Evolutionary conservation across 495 filamentous ascomycete genomes (phyloP), one percentile per base, ranked within the genome.

Genomic region (Hypoxylon fragiforme): DNA sequence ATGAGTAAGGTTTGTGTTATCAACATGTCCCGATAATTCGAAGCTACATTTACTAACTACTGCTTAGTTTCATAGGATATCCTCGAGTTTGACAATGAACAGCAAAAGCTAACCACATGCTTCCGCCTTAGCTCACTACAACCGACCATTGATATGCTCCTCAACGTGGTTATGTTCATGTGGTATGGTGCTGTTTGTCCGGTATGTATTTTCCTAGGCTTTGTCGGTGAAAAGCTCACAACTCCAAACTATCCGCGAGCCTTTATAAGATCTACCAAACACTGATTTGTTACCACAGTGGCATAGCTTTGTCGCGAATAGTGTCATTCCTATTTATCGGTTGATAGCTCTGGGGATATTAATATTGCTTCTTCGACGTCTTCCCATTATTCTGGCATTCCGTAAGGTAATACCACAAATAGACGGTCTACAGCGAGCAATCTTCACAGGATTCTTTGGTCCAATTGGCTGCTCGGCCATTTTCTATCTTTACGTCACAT

Each of bases 381-480:
- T 91, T 18, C 92, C 92, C 0, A 81, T 88, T 50, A 77, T 96
- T 13, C 80, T 89, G 26, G 80, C 79, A 7, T 72, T 92, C 64
- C 86, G 89, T 70, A 86, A 82, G 66, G 78, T 80, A 44, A 92
- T 96, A 41, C 85, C 82, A 38, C 90, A 95, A 66, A 56, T 65
- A 31, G 42, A 91, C 52, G 80, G 87, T 32, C 59, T 81, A 6
- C 74, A 75, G 7, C 89, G 95, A 54, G 89, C 91, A 2, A 72
- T 85, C 1, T 95, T 95, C 56, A 88, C 91, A 22, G 92, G 91
- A 3, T 95, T 95, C 76, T 96, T 96, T 60, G 92, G 92, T 0
- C 92, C 91, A 8, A 92, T 97, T 52, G 92, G 92, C n/a, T 90
- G 96, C 4, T 90, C 87, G 36, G 90, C 91, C 3, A 79, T 96